These are phyloP conservation scores for Acanthamoeba triangularis DNA, from an alignment of 208 protist species.

Conservation along the genomic window DNA sequence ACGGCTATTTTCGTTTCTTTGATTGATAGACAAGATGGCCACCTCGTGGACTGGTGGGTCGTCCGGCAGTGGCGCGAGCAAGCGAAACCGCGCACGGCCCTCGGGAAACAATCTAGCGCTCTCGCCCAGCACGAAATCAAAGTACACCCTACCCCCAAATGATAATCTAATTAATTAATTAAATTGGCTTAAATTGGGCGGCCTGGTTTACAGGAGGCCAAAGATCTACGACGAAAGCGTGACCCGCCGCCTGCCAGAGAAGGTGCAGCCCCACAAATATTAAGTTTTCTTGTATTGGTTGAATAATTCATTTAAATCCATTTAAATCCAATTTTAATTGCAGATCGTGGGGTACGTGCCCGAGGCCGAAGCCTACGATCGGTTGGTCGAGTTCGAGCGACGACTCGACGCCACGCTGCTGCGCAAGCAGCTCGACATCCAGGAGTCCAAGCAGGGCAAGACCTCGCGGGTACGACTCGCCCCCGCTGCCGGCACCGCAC, in stretches of 20 bases:
- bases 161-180: too few relatives aligned
- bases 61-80: too few relatives aligned
- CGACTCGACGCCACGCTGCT: slow-evolving; percentile 37
- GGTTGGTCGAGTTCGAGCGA: slow-evolving; percentile 52
- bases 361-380: slow-evolving; percentile 23
- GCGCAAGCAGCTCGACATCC: slow-evolving; percentile 65
- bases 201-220: not conserved
- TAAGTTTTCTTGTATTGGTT: not conserved
- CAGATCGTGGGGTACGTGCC: slow-evolving; percentile 51
- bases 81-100: too few relatives aligned
- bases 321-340: too few relatives aligned
- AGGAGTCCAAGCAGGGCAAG: slow-evolving; percentile 54
- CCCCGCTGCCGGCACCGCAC: too few relatives aligned
- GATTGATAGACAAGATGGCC: too few relatives aligned
- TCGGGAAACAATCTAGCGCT: not conserved
- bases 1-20: too few relatives aligned
- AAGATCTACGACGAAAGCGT: not conserved
- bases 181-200: not conserved
- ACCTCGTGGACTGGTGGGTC: too few relatives aligned
- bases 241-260: not conserved
- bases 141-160: not conserved
- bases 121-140: not conserved
- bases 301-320: not conserved
- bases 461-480: not conserved
- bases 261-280: not conserved